Evolutionary conservation across 192 early-diverging fungal species (phyloP), one percentile per base, ranked within the genome.

Genomic region (Umbelopsis sp.): DNA sequence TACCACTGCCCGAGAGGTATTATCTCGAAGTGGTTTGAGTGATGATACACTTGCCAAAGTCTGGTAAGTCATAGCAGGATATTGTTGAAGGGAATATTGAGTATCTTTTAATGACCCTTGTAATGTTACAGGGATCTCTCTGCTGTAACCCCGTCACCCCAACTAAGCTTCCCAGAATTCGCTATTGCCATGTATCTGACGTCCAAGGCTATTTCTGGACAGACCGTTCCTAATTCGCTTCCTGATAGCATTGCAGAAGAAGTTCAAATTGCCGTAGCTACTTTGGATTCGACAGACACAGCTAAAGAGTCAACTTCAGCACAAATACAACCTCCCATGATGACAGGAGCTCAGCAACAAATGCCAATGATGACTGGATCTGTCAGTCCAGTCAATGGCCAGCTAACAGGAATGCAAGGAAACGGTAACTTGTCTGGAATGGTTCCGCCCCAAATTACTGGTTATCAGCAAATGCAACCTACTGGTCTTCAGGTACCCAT

Each of bases 141-240:
- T 11, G 86, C 87, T 45, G 66, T 85, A 0, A 72, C 75, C 22
- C 70, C 75, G 4, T 53, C 74, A 36, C 86, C 85, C 7, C 77
- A 84, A 26, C 74, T 91, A 22, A 81, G 84, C 31, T 77, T 88
- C 54, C 74, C 88, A 0, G 89, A 91, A 71, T 91, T 91, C 75
- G 85, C 81, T 45, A 71, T 91, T 53, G 85, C 88, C 50, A 87
- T 91, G 89, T 88, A 81, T 68, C 74, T 91, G 41, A 82, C 88
- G 0, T 79, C 85, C 29, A 79, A 77, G 4, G 80, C 84, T 32
- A 71, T 89, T 26, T 74, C 54, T 5, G 87, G 87, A n/a, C 82
- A 87, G 56, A 66, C 78, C 0, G 26, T 91, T 45, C 89, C 89
- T 2, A 68, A 53, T 7, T 71, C 67, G 20, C 69, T 89, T 45